Percentiles rank a stretch among this genome's conserved stretches.
Evolutionary conservation across 768 basidiomycete genomes (phyloP).

Genomic region (Trametes villosa): DNA sequence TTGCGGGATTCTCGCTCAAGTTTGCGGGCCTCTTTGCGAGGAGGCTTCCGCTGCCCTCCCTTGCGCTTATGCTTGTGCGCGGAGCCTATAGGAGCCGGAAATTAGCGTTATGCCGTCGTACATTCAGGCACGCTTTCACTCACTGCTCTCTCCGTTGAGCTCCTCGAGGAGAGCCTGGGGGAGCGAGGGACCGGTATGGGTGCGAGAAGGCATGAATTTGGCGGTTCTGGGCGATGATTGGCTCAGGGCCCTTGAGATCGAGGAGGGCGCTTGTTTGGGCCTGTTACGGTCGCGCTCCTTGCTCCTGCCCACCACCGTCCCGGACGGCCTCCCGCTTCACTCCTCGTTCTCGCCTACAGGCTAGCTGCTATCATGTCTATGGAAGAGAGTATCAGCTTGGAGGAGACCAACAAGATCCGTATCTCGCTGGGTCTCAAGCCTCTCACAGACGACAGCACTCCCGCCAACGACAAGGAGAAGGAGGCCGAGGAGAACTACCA

Average conservation of each 20-base stretch:
- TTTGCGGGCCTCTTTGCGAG: conserved; percentile 69
- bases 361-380: conserved; percentile 48
- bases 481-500: conserved; percentile 90
- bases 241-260: background rate
- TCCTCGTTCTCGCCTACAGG: background rate
- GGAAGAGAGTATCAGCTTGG: conserved; percentile 89
- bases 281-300: conserved; percentile 6
- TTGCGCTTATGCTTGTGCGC: conserved; percentile 23
- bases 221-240: conserved; percentile 8
- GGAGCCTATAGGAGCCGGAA: conserved; percentile 5
- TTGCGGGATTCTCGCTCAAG: conserved; percentile 62
- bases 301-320: conserved; percentile 8
- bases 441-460: conserved; percentile 77
- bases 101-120: background rate
- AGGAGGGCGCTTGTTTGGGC: conserved; percentile 9
- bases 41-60: conserved; percentile 29
- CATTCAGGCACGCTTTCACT: background rate
- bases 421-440: conserved; percentile 93
- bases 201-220: conserved; percentile 30
- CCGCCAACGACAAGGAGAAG: conserved; percentile 76
- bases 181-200: conserved; percentile 29
- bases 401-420: conserved; percentile 96
- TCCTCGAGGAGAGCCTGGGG: conserved; percentile 35
- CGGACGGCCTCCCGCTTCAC: background rate
- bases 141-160: conserved; percentile 24